Conservation (phyloP, 2,329 filamentous ascomycete genomes). For the Arthrobotrys megalospora region DNA sequence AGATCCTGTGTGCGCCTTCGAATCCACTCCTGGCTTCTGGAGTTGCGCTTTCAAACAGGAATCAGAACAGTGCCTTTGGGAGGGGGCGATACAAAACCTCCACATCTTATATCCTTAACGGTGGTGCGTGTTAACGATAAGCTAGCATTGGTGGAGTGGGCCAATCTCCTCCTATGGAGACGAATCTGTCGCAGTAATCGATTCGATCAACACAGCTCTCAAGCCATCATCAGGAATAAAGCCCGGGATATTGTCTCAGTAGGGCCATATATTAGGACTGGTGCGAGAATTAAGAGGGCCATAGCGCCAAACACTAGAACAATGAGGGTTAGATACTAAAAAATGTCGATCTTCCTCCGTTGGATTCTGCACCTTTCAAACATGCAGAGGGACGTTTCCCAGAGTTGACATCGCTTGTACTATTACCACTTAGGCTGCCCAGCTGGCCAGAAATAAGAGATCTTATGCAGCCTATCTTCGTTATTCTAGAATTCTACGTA, state of each 20-base stretch:
- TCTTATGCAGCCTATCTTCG: no score
- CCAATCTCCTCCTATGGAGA: not conserved
- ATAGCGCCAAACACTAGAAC: slow-evolving; percentile 32
- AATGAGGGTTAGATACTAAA: slow-evolving; percentile 10
- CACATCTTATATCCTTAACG: slow-evolving; percentile 26
- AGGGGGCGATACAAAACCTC: slow-evolving; percentile 7
- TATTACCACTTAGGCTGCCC: no score
- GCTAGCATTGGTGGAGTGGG: slow-evolving; percentile 3
- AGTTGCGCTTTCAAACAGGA: not conserved
- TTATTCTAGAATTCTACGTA: no score
- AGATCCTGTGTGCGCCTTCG: no score
- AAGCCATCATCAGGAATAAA: slow-evolving; percentile 25
- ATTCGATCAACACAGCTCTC: slow-evolving; percentile 11
- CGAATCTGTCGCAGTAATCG: not conserved
- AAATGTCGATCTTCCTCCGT: slow-evolving; percentile 40
- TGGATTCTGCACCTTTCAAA: slow-evolving; percentile 29
- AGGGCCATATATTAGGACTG: not conserved
- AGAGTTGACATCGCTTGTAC: not conserved
- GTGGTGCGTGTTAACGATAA: slow-evolving; percentile 5
- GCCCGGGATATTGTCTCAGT: slow-evolving; percentile 10
- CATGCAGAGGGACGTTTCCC: not conserved
- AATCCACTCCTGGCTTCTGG: no score
- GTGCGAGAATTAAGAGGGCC: not conserved
- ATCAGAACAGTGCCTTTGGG: not conserved
- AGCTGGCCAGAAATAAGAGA: no score